Evolutionary conservation across 164 flowering plant species (phyloP).

Genomic region (Vitis rotundifolia): DNA sequence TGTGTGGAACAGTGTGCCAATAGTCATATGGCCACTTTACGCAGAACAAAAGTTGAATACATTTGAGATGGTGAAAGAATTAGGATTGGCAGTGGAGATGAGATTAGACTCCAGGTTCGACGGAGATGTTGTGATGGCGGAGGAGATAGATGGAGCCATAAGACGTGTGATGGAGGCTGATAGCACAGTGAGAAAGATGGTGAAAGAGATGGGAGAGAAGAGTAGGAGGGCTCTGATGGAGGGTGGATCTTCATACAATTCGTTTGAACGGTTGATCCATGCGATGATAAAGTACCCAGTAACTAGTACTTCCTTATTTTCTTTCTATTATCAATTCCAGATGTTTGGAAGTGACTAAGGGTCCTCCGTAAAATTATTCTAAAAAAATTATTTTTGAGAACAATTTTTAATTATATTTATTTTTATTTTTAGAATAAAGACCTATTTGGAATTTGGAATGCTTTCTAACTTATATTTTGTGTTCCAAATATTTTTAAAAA

Average conservation of each 20-base stretch:
- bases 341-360: too few relatives aligned
- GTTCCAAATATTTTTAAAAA: too few relatives aligned
- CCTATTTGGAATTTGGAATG: too few relatives aligned
- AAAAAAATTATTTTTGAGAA: too few relatives aligned
- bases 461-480: too few relatives aligned
- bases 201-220: constrained; percentile 20
- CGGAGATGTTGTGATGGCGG: constrained; percentile 13
- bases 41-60: constrained; percentile 38
- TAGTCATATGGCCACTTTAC: constrained; percentile 32
- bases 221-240: constrained; percentile 20
- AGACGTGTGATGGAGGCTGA: constrained; percentile 21
- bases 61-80: constrained; percentile 27
- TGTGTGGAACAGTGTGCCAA: constrained; percentile 32
- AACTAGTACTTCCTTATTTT: too few relatives aligned
- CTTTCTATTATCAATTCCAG: too few relatives aligned
- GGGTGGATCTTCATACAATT: constrained; percentile 20
- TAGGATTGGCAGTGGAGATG: constrained; percentile 31
- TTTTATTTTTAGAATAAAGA: too few relatives aligned
- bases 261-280: constrained; percentile 1
- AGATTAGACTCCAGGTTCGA: constrained; percentile 20
- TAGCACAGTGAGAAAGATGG: constrained; percentile 23
- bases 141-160: constrained; percentile 22
- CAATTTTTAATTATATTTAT: too few relatives aligned
- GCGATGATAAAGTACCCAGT: background rate
- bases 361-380: too few relatives aligned